Evolutionary conservation across 495 filamentous ascomycete genomes (phyloP), one percentile per base, ranked within the genome.

Genomic region (Talaromyces adpressus): DNA sequence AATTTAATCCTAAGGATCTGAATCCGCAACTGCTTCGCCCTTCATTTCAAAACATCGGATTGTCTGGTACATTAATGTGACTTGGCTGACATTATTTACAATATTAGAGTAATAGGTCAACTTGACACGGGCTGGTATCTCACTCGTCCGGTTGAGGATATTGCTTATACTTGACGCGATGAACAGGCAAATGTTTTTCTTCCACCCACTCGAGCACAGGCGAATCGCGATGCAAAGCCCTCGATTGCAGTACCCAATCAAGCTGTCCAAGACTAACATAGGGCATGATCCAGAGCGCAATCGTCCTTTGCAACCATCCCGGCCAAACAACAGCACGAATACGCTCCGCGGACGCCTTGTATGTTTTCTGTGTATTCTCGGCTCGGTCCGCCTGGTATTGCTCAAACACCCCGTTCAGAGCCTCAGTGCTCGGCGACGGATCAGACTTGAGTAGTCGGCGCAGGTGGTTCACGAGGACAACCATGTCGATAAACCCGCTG

Each of bases 401-500:
- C 54, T 58, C 34, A 9, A 58, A 58, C 25, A 58, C 11, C 6
- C 8, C n/a, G n/a, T 27, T 34, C 54, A 58, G 54, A 58, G 22
- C 54, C 16, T 58, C 29, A 18, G 54, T 16, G 9, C 5, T 58
- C 29, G 54, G 54, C 2, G 22, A 29, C 6, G 23, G 54, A 32
- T 58, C 54, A 34, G 54, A 58, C 25, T 58, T 58, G 54, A 58
- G 54, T 1, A 58, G 54, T 58, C 25, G 25, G 5, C 57, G 57
- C 0, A 59, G 29, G 20, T 59, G 29, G 45, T 74, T 75, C 1
- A 66, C 64, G 14, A 77, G 64, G 23, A 69, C 70, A 0, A 72
- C 70, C 6, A 70, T 65, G 20, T 65, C 67, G 63, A 74, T 70
- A 16, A 77, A 71, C 1, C 73, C 73, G 34, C 64, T 63, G 39